Base-by-base conservation (phyloP, 2,329 filamentous ascomycete species). In the Stagonosporopsis chrysanthemi region DNA sequence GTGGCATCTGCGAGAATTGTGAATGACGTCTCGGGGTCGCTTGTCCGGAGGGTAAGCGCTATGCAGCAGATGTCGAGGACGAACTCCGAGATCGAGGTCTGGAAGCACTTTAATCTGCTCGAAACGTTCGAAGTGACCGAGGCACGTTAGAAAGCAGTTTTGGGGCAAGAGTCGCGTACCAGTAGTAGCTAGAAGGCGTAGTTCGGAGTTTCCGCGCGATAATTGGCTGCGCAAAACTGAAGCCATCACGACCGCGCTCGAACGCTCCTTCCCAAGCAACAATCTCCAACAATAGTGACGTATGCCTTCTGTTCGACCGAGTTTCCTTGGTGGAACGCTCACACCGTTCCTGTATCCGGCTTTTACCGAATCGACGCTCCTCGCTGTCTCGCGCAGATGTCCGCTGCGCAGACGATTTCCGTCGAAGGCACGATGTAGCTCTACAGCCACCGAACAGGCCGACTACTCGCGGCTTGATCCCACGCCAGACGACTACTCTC, bases 401-500 rank as follows among this genome's bases (percentile, higher is more conserved):
- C 63, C 43, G 36, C 46, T 62, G 31, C 63, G 43, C 24, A 62
- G 51, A 45, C 54, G 58, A 56, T 53, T 60, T 33, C 54, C 56
- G 41, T 38, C 52, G 22, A 60, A 61, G 42, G 62, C 62, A 61
- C 65, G 73, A 70, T 73, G 71, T 64, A 71, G 58, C 44, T 73
- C 67, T 29, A 72, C 65, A 35, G 61, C 64, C 15, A 56, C 63
- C n/a, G 60, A 63, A n/a, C 47, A 39, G 26, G 26, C 46, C 2
- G 35, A 45, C n/a, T 33, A 58, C 6, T 70, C 70, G 38, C 69
- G 70, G 52, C 84, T 97, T 19, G 90, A 97, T 73, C 94, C 94
- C 2, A 74, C 85, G 0, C 92, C 93, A 0, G 89, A 92, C 69
- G 92, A 97, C 76, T 98, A 96, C 77, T 85, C 90, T 15, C 82